A percentile compares a stretch with the other conserved stretches of the same genome.
These are phyloP conservation scores for Endocladia muricata DNA, from an alignment of 31 red algal genomes.

Conservation along the genomic window DNA sequence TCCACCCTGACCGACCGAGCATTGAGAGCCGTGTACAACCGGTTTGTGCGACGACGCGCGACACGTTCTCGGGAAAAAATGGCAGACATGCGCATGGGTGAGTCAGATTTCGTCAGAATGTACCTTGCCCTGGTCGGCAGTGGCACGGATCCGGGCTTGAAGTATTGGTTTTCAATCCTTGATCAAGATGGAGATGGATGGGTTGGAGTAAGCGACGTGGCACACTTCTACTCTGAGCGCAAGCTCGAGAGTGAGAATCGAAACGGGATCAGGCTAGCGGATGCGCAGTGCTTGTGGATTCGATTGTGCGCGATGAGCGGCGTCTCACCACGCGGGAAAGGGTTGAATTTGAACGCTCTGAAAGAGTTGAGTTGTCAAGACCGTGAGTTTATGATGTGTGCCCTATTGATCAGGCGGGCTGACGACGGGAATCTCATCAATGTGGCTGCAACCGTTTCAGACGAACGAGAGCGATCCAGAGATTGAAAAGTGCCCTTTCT, in stretches of 20 bases:
- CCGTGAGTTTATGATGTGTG: slow-evolving; percentile 72
- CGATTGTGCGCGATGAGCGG: slow-evolving; percentile 61
- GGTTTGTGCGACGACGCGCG: slow-evolving; percentile 9
- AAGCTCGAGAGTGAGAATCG: slow-evolving; percentile 51
- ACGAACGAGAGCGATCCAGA: too few species aligned
- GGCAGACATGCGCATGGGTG: slow-evolving; percentile 1
- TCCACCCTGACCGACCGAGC: slow-evolving; percentile 51
- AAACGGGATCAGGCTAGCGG: slow-evolving; percentile 42
- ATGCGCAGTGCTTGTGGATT: slow-evolving; percentile 57
- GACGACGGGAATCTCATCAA: slow-evolving; percentile 71
- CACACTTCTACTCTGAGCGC: slow-evolving; percentile 60
- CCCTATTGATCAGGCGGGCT: slow-evolving; percentile 57
- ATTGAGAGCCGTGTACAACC: slow-evolving; percentile 22
- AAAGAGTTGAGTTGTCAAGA: slow-evolving; percentile 56
- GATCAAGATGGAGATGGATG: slow-evolving; percentile 70
- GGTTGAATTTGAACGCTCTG: slow-evolving; percentile 26
- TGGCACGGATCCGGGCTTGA: slow-evolving; percentile 33
- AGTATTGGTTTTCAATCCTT: slow-evolving; percentile 69
- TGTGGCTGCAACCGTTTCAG: slow-evolving; percentile 65
- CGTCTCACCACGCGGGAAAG: slow-evolving; percentile 24
- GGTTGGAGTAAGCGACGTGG: slow-evolving; percentile 45
- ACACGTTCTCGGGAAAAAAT: background rate
- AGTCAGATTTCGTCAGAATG: slow-evolving; percentile 36
- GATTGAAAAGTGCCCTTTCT: too few species aligned
- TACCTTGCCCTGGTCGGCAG: slow-evolving; percentile 46